phyloP scores from a whole-genome alignment of 495 filamentous ascomycete genomes.

The Aspergillus sclerotiicarbonarius region DNA sequence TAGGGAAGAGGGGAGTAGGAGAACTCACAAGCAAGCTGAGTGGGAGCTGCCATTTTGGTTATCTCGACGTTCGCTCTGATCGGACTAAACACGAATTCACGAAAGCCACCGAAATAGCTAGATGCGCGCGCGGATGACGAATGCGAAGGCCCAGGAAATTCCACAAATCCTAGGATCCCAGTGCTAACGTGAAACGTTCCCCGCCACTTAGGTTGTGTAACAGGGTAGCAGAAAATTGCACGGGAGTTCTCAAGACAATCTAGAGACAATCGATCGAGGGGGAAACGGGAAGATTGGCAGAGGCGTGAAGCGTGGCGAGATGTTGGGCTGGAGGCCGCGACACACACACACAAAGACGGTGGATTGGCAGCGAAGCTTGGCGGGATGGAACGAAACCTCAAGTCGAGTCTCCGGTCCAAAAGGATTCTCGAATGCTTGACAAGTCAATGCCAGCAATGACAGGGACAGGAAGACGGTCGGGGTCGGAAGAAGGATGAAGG shows the following conservation, averaged over 20 bases:
- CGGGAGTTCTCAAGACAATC: neutral
- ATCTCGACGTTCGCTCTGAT: slow-evolving; percentile 11
- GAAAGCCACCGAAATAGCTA: slow-evolving; percentile 9
- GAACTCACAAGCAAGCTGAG: slow-evolving; percentile 81
- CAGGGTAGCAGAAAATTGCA: slow-evolving; percentile 8
- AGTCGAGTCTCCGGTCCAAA: slow-evolving; percentile 26
- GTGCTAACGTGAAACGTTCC: slow-evolving; percentile 11
- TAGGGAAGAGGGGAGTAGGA: slow-evolving; percentile 3
- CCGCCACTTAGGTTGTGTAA: slow-evolving; percentile 1
- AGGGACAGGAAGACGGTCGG: slow-evolving; percentile 33
- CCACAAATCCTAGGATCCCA: slow-evolving; percentile 10
- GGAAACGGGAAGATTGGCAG: slow-evolving; percentile 8
- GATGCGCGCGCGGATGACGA: slow-evolving; percentile 7
- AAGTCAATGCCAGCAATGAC: slow-evolving; percentile 55
- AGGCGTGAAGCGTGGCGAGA: slow-evolving; percentile 21
- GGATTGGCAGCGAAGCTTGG: slow-evolving; percentile 11
- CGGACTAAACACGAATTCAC: slow-evolving; percentile 3
- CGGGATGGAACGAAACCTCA: slow-evolving; percentile 12
- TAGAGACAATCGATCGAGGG: neutral
- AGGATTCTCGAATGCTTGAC: slow-evolving; percentile 39
- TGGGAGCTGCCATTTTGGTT: slow-evolving; percentile 71
- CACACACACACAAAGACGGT: slow-evolving; percentile 24
- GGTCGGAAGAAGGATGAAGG: slow-evolving; percentile 21
- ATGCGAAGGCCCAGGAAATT: slow-evolving; percentile 5
- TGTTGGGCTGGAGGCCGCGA: slow-evolving; percentile 15